These are phyloP conservation scores for Trypanosoma grayi DNA, from an alignment of 208 protist species.

Conservation along the genomic window DNA sequence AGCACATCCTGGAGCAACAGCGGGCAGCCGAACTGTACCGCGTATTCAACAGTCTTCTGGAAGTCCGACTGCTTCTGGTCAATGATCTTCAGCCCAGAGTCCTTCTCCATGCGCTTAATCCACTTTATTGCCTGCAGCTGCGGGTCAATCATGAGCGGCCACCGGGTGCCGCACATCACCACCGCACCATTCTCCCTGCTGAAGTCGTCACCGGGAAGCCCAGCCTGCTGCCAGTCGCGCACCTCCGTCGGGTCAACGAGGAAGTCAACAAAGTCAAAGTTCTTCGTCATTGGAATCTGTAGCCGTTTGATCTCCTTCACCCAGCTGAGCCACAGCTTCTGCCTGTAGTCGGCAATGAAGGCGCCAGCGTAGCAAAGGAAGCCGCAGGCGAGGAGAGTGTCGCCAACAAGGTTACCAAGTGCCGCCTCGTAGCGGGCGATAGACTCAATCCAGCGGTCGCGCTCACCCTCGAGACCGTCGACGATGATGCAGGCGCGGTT, in stretches of 20 bases:
- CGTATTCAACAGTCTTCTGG: conserved; percentile 95
- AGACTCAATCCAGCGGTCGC: conserved; percentile 94
- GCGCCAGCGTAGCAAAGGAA: conserved; percentile 98
- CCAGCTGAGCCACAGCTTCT: conserved; percentile 91
- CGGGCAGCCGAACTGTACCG: conserved; percentile 96
- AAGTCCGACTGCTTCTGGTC: conserved; percentile 95
- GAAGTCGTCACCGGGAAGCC: conserved; percentile 96
- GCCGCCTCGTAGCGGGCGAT: conserved; percentile 92
- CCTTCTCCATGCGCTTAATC: conserved; percentile 96
- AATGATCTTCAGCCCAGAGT: conserved; percentile 93
- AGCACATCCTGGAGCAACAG: conserved; percentile 97
- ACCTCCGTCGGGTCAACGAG: conserved; percentile 95
- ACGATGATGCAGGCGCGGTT: conserved; percentile 96
- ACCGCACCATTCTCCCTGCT: conserved; percentile 97
- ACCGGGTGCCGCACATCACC: conserved; percentile 93
- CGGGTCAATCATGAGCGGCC: conserved; percentile 99
- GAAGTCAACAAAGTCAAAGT: conserved; percentile 94
- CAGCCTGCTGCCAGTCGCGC: conserved; percentile 97
- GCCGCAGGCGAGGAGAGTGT: conserved; percentile 95
- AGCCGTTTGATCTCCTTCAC: conserved; percentile 84
- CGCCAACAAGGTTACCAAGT: conserved; percentile 92
- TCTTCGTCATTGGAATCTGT: conserved; percentile 77
- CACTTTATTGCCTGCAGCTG: conserved; percentile 99
- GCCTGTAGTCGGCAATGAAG: conserved; percentile 95
- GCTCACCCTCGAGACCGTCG: conserved; percentile 95